These are phyloP conservation scores for Royoungia palumana DNA, from an alignment of 768 basidiomycete species.

Conservation along the genomic window DNA sequence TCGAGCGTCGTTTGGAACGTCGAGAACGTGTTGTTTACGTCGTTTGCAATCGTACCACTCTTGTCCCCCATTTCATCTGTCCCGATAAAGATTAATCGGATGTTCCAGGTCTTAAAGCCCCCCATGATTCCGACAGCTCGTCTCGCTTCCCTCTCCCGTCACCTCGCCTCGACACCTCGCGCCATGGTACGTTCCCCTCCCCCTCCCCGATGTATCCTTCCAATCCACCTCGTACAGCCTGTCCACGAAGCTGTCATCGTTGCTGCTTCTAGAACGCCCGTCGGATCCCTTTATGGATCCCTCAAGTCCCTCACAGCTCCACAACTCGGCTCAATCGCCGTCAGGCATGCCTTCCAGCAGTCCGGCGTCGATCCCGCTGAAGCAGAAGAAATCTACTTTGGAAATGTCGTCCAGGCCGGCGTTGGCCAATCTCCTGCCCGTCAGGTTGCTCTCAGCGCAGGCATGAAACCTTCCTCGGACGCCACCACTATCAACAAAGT, in stretches of 20 bases:
- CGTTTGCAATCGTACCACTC: neutral
- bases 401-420: slow-evolving; percentile 96
- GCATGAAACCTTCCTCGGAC: slow-evolving; percentile 80
- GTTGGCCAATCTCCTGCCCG: slow-evolving; percentile 98
- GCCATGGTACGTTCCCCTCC: slow-evolving; percentile 45
- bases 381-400: slow-evolving; percentile 96
- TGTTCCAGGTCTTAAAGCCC: slow-evolving; percentile 16
- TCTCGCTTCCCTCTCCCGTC: slow-evolving; percentile 37
- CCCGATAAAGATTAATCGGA: slow-evolving; percentile 14
- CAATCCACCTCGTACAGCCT: slow-evolving; percentile 21
- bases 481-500: slow-evolving; percentile 99
- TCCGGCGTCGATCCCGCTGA: slow-evolving; percentile 74
- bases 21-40: neutral
- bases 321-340: slow-evolving; percentile 82
- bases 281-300: slow-evolving; percentile 87
- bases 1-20: too few relatives aligned
- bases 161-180: slow-evolving; percentile 38
- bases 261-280: slow-evolving; percentile 89
- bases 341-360: slow-evolving; percentile 86
- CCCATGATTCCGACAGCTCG: slow-evolving; percentile 44
- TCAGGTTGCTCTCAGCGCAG: slow-evolving; percentile 92
- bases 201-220: neutral
- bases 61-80: slow-evolving; percentile 5
- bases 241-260: slow-evolving; percentile 89
- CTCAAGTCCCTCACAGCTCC: slow-evolving; percentile 88